These are phyloP conservation scores for Penicillium sp. DNA, from an alignment of 2,329 filamentous ascomycete genomes.

Conservation along the genomic window DNA sequence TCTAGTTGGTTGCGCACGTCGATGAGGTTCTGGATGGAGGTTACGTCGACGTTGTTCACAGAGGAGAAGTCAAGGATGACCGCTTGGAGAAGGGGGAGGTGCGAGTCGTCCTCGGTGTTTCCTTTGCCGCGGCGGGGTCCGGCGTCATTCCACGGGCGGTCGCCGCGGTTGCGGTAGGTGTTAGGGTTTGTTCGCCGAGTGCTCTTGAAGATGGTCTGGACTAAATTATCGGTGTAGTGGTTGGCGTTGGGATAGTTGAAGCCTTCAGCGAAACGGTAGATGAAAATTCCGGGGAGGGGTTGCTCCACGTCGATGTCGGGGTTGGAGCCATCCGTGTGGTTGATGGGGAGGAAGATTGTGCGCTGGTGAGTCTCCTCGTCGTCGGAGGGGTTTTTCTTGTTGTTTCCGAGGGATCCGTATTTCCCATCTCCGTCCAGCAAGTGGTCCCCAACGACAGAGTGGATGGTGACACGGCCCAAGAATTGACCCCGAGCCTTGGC, in stretches of 20 bases:
- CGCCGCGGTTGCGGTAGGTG: constrained; percentile 62
- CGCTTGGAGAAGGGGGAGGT: constrained; percentile 72
- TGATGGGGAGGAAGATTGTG: constrained; percentile 81
- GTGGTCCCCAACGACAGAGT: constrained; percentile 76
- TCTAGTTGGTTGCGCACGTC: constrained; percentile 94
- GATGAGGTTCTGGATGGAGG: constrained; percentile 85
- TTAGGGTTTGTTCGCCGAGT: constrained; percentile 74
- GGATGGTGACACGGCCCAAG: constrained; percentile 76
- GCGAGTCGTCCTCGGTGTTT: constrained; percentile 44
- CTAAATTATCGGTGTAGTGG: constrained; percentile 77
- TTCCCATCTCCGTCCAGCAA: constrained; percentile 61
- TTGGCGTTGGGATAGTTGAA: constrained; percentile 96
- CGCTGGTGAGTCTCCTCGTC: constrained; percentile 55
- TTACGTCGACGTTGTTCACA: constrained; percentile 91
- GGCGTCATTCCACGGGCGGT: constrained; percentile 93
- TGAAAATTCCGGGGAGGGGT: constrained; percentile 89
- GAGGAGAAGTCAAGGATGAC: constrained; percentile 89
- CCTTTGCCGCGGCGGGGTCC: constrained; percentile 61
- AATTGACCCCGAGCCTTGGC: constrained; percentile 79
- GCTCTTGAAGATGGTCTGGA: constrained; percentile 61
- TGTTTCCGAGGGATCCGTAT: constrained; percentile 53
- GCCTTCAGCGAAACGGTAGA: constrained; percentile 90
- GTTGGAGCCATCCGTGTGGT: constrained; percentile 87
- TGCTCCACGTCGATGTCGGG: constrained; percentile 72
- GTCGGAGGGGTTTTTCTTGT: constrained; percentile 28